Evolutionary conservation across 1,284 basidiomycete genomes (phyloP).

Genomic region (Pterulicium gracile): DNA sequence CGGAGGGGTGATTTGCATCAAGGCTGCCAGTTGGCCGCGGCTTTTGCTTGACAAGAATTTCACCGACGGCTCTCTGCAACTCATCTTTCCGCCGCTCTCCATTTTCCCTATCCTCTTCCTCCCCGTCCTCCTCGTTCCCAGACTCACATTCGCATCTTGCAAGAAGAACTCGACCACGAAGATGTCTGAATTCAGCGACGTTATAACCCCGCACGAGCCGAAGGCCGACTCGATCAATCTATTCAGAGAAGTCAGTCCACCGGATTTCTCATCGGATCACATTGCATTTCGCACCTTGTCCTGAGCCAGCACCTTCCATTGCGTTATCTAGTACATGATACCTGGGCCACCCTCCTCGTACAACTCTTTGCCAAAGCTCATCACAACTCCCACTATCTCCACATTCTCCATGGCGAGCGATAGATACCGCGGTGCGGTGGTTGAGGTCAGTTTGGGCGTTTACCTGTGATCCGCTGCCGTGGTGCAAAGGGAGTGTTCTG

Average conservation of each 20-base stretch:
- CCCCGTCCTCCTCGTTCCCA: not conserved
- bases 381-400: not conserved
- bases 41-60: too few species aligned
- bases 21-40: too few species aligned
- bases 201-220: not conserved
- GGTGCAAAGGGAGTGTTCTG: constrained; percentile 4
- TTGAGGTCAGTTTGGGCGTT: constrained; percentile 41
- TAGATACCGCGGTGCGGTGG: constrained; percentile 72
- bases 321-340: not conserved
- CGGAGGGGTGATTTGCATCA: too few species aligned
- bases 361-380: not conserved
- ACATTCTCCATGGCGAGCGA: constrained; percentile 22
- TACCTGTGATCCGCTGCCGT: constrained; percentile 3
- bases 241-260: too few species aligned
- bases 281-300: not conserved
- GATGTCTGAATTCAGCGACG: not conserved
- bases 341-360: not conserved
- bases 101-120: not conserved
- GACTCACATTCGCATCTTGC: not conserved
- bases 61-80: not conserved
- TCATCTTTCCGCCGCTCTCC: not conserved
- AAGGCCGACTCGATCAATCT: too few species aligned
- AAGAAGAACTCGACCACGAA: not conserved
- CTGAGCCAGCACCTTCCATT: not conserved
- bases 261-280: too few species aligned